Base-by-base conservation (phyloP, 2,329 filamentous ascomycete species). In the Penicillium sp. region DNA sequence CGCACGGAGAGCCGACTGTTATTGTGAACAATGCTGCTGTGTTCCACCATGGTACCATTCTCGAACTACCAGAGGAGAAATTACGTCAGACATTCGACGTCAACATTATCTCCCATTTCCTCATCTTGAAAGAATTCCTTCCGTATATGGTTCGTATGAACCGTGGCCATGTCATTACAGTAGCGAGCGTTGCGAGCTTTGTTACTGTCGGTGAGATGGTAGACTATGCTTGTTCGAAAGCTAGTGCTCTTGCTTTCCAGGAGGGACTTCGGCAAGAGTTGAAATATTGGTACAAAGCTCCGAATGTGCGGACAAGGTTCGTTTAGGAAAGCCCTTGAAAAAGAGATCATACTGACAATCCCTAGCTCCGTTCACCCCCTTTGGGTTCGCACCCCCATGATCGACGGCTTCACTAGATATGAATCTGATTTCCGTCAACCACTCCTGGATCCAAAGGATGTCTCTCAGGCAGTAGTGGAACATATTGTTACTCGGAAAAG, bases 141-240 rank as follows among this genome's bases (percentile, higher is more conserved):
- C 79, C 79, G 3, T 60, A 65, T 26, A 80, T 81, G 77, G 63
- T 80, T n/a, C 60, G 60, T 45, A 63, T 64, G 38, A 74, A 79
- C 57, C 77, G 78, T 56, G 82, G 82, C 6, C 81, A 83, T 54
- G 69, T 84, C 26, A 72, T 84, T n/a, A 81, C 80, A 0, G 71
- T 84, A 9, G 80, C 81, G 1, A 80, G 77, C 56, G 66, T 77
- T 49, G 80, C 79, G 5, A 77, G 75, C 16, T 82, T 78, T 63
- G 49, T 78, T 5, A 65, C 70, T 2, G 56, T 75, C 2, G 73
- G 69, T 3, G 73, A 77, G n/a, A 75, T 82, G 56, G 76, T 75
- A 9, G 77, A 79, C 54, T 83, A 83, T 64, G 71, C 69, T 26
- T 73, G 73, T 38, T 77, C 76, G 22, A 83, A 83, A 60, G 74